A percentile compares a stretch with the other conserved stretches of the same genome.
These are phyloP conservation scores for Cystobasidium pallidum DNA, from an alignment of 1,284 basidiomycete genomes.

Conservation along the genomic window DNA sequence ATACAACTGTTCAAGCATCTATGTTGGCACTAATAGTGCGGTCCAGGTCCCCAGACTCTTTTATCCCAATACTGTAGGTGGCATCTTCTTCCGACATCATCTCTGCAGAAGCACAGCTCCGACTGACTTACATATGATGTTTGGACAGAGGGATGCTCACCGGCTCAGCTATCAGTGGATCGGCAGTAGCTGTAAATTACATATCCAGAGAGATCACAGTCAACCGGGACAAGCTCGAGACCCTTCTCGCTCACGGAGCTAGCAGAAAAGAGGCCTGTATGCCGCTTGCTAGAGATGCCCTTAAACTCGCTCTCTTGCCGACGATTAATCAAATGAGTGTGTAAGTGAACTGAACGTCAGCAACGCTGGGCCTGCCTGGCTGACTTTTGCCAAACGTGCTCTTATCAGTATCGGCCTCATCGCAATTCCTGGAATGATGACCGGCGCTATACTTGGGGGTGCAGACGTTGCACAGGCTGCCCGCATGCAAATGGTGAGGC, in stretches of 20 bases:
- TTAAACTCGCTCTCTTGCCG: constrained; percentile 75
- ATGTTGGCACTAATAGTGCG: too few relatives aligned
- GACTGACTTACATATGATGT: background rate
- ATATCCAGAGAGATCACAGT: constrained; percentile 68
- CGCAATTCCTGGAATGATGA: constrained; percentile 73
- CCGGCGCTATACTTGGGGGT: constrained; percentile 81
- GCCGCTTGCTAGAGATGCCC: constrained; percentile 73
- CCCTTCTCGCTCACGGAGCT: constrained; percentile 79
- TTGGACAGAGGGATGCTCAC: constrained; percentile 62
- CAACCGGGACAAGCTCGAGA: constrained; percentile 79
- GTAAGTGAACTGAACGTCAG: too few relatives aligned
- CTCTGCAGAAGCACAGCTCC: background rate
- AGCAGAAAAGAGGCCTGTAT: constrained; percentile 74
- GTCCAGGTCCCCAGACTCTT: constrained; percentile 7
- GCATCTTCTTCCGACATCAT: background rate
- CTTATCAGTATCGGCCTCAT: constrained; percentile 65
- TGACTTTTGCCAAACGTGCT: background rate
- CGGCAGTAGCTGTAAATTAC: constrained; percentile 69
- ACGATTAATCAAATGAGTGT: constrained; percentile 79
- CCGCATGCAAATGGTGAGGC: constrained; percentile 65
- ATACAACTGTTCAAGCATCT: background rate
- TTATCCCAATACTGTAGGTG: constrained; percentile 8
- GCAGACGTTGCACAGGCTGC: constrained; percentile 80
- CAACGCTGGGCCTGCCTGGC: too few relatives aligned
- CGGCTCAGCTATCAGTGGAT: constrained; percentile 63